phyloP scores from a whole-genome alignment of 495 filamentous ascomycete species.

The Echria macrotheca region DNA sequence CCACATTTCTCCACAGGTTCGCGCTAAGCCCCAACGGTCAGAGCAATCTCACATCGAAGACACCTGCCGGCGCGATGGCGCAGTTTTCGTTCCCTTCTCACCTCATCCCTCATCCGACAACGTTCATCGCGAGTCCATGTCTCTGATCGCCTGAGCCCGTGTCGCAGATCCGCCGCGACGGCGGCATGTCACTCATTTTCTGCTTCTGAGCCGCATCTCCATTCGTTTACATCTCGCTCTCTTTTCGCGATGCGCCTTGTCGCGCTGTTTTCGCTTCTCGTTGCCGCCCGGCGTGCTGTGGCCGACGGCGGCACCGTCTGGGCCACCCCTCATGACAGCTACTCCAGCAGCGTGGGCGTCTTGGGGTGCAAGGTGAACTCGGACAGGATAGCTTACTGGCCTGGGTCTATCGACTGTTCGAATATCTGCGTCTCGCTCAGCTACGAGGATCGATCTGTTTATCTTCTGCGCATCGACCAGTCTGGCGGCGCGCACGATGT shows the following conservation, averaged over 20 bases:
- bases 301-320: conserved; percentile 36
- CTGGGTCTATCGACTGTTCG: conserved; percentile 40
- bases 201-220: neutral
- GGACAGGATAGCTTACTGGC: conserved; percentile 47
- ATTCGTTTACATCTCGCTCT: neutral
- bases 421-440: conserved; percentile 41
- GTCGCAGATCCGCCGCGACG: conserved; percentile 9
- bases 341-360: conserved; percentile 44
- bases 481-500: conserved; percentile 44
- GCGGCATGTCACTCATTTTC: conserved; percentile 9
- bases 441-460: conserved; percentile 36
- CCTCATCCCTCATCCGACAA: neutral
- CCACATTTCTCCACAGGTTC: neutral
- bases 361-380: conserved; percentile 47
- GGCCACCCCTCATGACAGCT: conserved; percentile 47
- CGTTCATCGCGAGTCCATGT: conserved; percentile 4
- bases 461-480: conserved; percentile 43
- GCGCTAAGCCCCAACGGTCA: conserved; percentile 6
- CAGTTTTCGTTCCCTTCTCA: conserved; percentile 4
- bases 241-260: neutral
- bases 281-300: conserved; percentile 21
- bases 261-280: conserved; percentile 2
- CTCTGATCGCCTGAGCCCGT: conserved; percentile 6
- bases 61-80: neutral
- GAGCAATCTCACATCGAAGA: conserved; percentile 3